These are phyloP conservation scores for Plasmodium vivax DNA, from an alignment of 169 alveolate species.

Conservation along the genomic window DNA sequence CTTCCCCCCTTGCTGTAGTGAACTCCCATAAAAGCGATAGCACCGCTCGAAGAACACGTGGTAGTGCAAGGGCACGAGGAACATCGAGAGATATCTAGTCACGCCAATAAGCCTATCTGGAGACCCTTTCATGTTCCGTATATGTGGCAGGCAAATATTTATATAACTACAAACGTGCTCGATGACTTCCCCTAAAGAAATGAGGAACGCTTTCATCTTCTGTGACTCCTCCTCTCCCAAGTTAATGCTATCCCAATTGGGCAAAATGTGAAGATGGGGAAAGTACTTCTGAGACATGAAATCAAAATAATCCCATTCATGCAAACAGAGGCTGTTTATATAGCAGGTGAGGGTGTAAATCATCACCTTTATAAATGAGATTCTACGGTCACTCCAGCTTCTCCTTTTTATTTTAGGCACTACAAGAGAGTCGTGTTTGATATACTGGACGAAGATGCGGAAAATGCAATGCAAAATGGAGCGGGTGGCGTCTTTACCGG, in stretches of 20 bases:
- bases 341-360: neutral
- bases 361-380: neutral
- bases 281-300: neutral
- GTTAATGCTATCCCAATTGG: neutral
- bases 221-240: neutral
- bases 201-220: neutral
- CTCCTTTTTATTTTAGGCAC: neutral
- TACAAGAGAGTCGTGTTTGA: neutral
- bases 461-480: neutral
- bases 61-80: neutral
- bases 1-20: neutral
- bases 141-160: neutral
- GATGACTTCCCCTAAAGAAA: neutral
- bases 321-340: neutral
- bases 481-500: neutral
- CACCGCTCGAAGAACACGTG: neutral
- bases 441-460: neutral
- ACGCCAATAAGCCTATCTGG: neutral
- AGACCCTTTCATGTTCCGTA: neutral
- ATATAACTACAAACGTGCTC: neutral
- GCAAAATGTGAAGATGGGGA: neutral
- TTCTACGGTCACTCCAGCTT: neutral
- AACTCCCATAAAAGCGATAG: neutral
- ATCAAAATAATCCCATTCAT: neutral
- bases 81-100: neutral